Conservation (phyloP, 192 early-diverging fungal species). For the Powellomyces hirtus region DNA sequence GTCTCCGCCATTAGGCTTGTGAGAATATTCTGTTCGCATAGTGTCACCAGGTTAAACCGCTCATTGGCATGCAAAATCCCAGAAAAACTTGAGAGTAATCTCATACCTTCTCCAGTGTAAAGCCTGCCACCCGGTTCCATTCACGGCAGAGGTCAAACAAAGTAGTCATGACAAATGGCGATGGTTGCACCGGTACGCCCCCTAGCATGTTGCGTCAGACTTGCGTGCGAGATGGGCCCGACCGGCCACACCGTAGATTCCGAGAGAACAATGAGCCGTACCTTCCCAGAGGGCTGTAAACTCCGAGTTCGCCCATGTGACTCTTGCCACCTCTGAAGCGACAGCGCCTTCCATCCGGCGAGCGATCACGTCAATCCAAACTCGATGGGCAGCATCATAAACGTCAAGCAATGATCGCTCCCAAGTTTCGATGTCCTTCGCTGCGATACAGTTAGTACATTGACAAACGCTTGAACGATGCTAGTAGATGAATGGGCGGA, state of each 20-base stretch:
- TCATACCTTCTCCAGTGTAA: slow-evolving; percentile 19
- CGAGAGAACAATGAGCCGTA: neutral
- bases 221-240: neutral
- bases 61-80: too few relatives aligned
- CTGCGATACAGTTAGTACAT: neutral
- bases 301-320: neutral
- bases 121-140: slow-evolving; percentile 21
- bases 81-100: neutral
- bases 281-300: neutral
- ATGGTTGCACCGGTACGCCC: neutral
- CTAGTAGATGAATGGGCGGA: too few relatives aligned
- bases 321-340: neutral
- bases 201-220: too few relatives aligned
- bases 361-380: slow-evolving; percentile 16
- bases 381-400: slow-evolving; percentile 6
- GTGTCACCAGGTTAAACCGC: too few relatives aligned
- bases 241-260: neutral
- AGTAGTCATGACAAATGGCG: neutral
- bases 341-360: neutral
- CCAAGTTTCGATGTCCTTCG: neutral
- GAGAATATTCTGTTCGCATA: neutral
- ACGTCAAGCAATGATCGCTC: slow-evolving; percentile 3
- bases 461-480: neutral
- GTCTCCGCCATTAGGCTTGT: neutral
- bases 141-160: slow-evolving; percentile 20